Evolutionary conservation across 2,329 filamentous ascomycete genomes (phyloP).

Genomic region (Colletotrichum navitas): DNA sequence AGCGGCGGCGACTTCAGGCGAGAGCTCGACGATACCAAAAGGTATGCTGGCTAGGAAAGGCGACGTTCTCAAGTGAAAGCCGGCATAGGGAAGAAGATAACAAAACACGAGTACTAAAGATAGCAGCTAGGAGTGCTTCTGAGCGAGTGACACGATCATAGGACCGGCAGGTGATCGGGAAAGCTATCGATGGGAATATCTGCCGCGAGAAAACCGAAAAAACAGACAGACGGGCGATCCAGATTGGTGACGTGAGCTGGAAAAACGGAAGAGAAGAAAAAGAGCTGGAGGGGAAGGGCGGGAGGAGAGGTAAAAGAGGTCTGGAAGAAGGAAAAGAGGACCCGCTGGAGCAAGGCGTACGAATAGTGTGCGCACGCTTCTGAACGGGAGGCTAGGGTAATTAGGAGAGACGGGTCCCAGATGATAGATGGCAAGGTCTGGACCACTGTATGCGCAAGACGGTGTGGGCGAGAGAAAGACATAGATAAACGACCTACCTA

Average conservation of each 20-base stretch:
- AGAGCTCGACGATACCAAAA: conserved; percentile 19
- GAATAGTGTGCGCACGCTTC: not conserved
- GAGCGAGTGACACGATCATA: conserved; percentile 44
- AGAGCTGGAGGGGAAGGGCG: conserved; percentile 24
- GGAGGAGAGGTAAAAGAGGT: conserved; percentile 36
- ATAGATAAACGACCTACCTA: conserved; percentile 14
- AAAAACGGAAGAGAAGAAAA: conserved; percentile 30
- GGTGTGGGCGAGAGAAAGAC: not conserved
- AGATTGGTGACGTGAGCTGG: conserved; percentile 36
- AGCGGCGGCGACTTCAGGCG: not conserved
- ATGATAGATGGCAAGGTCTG: conserved; percentile 5
- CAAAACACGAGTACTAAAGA: conserved; percentile 20
- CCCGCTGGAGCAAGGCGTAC: conserved; percentile 15
- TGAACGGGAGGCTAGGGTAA: conserved; percentile 22
- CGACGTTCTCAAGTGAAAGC: not conserved
- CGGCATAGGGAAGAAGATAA: conserved; percentile 5
- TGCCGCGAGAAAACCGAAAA: conserved; percentile 24
- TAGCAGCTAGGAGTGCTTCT: conserved; percentile 32
- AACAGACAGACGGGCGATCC: conserved; percentile 38
- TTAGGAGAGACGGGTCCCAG: conserved; percentile 21
- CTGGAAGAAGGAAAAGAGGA: conserved; percentile 35
- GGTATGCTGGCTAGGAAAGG: conserved; percentile 1
- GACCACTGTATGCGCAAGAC: conserved; percentile 1
- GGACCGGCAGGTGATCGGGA: conserved; percentile 41
- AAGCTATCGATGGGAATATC: conserved; percentile 29